Conservation (phyloP, 108 stramenopile species). For the Nitzschia palea region DNA sequence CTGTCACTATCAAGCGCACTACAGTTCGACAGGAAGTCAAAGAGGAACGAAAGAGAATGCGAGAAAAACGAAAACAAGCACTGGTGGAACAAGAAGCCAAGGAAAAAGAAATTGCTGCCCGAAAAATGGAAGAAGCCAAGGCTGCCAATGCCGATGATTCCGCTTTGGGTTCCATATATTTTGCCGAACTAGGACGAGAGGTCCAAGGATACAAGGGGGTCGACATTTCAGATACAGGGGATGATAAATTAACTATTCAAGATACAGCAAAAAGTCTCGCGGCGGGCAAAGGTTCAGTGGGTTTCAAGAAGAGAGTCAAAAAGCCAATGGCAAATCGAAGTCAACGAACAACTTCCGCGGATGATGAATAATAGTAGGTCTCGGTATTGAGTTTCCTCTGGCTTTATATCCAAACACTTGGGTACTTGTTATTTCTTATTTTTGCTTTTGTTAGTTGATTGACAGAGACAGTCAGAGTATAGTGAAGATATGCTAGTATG, state of each 20-base stretch:
- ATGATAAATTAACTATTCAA: constrained; percentile 39
- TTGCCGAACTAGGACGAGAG: constrained; percentile 78
- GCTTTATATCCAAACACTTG: not conserved
- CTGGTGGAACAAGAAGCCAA: constrained; percentile 42
- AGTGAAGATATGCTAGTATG: no score
- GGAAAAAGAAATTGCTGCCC: constrained; percentile 43
- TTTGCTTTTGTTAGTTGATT: no score
- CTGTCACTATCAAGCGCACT: constrained; percentile 63
- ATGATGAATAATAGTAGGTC: constrained; percentile 48
- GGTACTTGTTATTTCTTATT: no score
- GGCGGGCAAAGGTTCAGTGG: constrained; percentile 35
- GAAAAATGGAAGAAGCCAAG: constrained; percentile 83
- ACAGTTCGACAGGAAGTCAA: constrained; percentile 61
- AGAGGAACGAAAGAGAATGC: constrained; percentile 59
- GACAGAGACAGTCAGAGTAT: no score
- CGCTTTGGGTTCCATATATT: no score
- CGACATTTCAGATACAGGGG: constrained; percentile 56
- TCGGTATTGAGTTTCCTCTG: constrained; percentile 2
- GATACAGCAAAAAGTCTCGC: constrained; percentile 54
- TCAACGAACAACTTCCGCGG: constrained; percentile 52
- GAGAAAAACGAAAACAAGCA: constrained; percentile 43
- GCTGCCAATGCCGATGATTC: constrained; percentile 81
- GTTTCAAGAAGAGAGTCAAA: constrained; percentile 31
- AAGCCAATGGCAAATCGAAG: constrained; percentile 34
- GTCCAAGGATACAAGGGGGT: constrained; percentile 77